Evolutionary conservation across 345 rosid species (phyloP).

Genomic region (Pugionium cornutum): DNA sequence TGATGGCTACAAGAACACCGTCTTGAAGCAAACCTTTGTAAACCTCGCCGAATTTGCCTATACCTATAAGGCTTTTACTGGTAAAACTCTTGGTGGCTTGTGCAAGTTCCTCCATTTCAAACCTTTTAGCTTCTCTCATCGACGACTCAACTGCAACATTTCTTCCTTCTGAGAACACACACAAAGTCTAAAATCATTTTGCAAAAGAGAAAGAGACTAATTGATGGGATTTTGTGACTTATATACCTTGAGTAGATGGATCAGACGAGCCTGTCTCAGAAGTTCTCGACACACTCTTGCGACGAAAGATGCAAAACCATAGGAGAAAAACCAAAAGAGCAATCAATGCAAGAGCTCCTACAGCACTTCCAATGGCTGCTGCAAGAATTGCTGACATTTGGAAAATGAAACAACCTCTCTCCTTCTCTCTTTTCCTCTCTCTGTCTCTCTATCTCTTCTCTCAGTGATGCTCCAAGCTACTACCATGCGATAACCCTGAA

Average conservation of each 20-base stretch:
- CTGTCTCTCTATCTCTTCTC: constrained; percentile 28
- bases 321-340: constrained; percentile 52
- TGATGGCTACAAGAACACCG: constrained; percentile 89
- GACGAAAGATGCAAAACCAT: constrained; percentile 63
- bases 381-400: constrained; percentile 90
- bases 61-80: constrained; percentile 74
- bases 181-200: constrained; percentile 8
- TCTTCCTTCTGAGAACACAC: constrained; percentile 54
- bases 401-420: constrained; percentile 37
- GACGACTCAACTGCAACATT: constrained; percentile 70
- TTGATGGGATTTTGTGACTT: constrained; percentile 59
- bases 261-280: constrained; percentile 92
- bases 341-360: constrained; percentile 87
- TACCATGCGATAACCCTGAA: constrained; percentile 39
- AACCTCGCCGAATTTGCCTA: constrained; percentile 87
- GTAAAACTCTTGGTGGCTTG: constrained; percentile 76
- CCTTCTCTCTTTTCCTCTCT: not conserved
- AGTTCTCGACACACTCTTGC: constrained; percentile 54
- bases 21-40: constrained; percentile 91
- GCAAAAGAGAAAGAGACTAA: constrained; percentile 18
- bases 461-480: constrained; percentile 48
- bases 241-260: constrained; percentile 72
- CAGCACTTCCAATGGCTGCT: constrained; percentile 87
- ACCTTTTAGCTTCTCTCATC: constrained; percentile 71
- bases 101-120: constrained; percentile 83